These are phyloP conservation scores for Triglochin maritima DNA, from an alignment of 106 monocot species.

Conservation along the genomic window DNA sequence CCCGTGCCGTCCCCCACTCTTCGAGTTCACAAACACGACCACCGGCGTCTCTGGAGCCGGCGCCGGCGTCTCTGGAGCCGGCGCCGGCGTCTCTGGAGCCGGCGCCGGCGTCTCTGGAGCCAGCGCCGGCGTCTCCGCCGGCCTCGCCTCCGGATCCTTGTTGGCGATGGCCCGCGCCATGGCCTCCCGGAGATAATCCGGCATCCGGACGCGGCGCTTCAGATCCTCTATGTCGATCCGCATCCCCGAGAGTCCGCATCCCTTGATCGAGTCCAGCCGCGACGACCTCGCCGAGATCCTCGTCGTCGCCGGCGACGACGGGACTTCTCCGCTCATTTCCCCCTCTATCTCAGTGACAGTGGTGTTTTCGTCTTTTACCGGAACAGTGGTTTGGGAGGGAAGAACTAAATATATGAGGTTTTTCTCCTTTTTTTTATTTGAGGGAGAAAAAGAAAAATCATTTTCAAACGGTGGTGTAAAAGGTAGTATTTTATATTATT, in stretches of 20 bases:
- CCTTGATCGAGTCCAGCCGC: conserved; percentile 41
- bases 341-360: background rate
- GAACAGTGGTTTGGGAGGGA: too few species aligned
- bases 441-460: too few species aligned
- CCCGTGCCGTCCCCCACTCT: conserved; percentile 80
- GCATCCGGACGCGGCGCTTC: conserved; percentile 50
- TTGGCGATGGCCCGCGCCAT: conserved; percentile 34
- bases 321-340: background rate
- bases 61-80: background rate
- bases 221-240: conserved; percentile 62
- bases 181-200: conserved; percentile 37
- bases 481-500: too few species aligned
- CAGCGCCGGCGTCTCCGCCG: background rate
- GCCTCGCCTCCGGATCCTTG: conserved; percentile 10
- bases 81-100: background rate
- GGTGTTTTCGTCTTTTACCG: too few species aligned
- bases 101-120: background rate
- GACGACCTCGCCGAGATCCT: conserved; percentile 32
- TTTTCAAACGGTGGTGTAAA: too few species aligned
- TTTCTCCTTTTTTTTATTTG: too few species aligned
- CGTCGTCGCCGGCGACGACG: conserved; percentile 10
- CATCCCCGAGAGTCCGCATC: conserved; percentile 40
- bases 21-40: conserved; percentile 81
- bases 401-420: too few species aligned
- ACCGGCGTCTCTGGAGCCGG: conserved; percentile 46